Evolutionary conservation across 1,284 basidiomycete species (phyloP).

Genomic region (Tilletia setariae): DNA sequence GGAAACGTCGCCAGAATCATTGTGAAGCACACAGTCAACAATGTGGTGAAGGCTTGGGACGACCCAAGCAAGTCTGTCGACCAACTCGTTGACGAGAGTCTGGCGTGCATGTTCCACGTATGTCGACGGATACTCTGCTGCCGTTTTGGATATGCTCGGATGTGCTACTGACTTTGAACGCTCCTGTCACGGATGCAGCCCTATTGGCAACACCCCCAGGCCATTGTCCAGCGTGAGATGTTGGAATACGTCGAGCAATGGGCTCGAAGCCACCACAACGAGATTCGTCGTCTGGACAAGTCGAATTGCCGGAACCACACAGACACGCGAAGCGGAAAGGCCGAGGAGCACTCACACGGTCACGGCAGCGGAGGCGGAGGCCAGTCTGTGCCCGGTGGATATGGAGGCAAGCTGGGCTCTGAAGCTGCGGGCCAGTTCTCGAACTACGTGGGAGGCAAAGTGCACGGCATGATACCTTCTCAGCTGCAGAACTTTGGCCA

Average conservation of each 20-base stretch:
- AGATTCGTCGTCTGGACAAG: conserved; percentile 36
- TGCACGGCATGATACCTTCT: conserved; percentile 12
- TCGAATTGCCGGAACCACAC: conserved; percentile 39
- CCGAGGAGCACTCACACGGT: conserved; percentile 41
- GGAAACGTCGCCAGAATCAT: conserved; percentile 55
- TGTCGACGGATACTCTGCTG: background rate
- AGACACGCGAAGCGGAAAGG: conserved; percentile 45
- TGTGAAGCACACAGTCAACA: conserved; percentile 64
- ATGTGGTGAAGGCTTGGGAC: conserved; percentile 77
- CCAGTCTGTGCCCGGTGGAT: background rate
- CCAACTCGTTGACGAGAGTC: conserved; percentile 40
- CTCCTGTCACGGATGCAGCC: conserved; percentile 17
- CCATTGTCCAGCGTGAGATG: conserved; percentile 43
- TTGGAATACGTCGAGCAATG: conserved; percentile 43
- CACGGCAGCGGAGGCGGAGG: conserved; percentile 23
- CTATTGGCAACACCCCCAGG: conserved; percentile 37
- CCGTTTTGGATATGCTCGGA: background rate
- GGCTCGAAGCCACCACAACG: conserved; percentile 33
- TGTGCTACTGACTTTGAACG: background rate
- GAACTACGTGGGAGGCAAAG: background rate
- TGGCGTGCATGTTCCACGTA: conserved; percentile 43
- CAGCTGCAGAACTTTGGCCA: background rate
- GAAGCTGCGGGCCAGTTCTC: background rate
- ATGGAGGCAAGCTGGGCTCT: conserved; percentile 2
- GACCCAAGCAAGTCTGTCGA: conserved; percentile 29